These are phyloP conservation scores for Verbascum thapsus DNA, from an alignment of 257 asterid species.

Conservation along the genomic window DNA sequence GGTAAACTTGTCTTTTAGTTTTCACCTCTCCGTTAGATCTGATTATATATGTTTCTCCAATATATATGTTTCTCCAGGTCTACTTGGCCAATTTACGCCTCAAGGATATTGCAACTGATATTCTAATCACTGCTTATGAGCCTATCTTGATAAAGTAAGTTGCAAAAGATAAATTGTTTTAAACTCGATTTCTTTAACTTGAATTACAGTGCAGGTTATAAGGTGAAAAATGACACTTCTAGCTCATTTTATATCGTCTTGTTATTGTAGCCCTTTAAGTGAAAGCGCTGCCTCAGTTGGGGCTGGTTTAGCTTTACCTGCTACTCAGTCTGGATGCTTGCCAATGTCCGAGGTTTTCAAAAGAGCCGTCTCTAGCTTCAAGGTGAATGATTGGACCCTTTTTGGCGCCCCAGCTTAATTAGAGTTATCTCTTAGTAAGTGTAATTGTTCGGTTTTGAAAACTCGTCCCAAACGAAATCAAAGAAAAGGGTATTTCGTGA, in stretches of 20 bases:
- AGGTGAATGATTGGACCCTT: conserved; percentile 81
- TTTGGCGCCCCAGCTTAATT: conserved; percentile 55
- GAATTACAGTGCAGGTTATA: not conserved
- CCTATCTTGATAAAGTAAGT: conserved; percentile 81
- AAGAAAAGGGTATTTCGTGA: no score
- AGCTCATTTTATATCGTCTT: conserved; percentile 18
- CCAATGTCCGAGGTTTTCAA: conserved; percentile 82
- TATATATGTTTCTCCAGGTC: conserved; percentile 63
- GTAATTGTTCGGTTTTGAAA: not conserved
- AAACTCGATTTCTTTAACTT: not conserved
- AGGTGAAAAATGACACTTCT: not conserved
- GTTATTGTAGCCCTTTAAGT: conserved; percentile 65
- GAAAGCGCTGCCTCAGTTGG: conserved; percentile 77
- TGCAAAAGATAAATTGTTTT: not conserved
- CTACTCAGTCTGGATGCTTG: conserved; percentile 61
- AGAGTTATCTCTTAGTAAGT: not conserved
- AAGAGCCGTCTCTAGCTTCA: conserved; percentile 69
- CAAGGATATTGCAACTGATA: conserved; percentile 80
- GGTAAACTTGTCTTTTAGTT: conserved; percentile 42
- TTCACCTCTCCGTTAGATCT: conserved; percentile 11
- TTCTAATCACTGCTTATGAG: conserved; percentile 83
- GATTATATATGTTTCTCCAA: no score
- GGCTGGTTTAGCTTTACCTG: conserved; percentile 75
- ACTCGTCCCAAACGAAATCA: not conserved
- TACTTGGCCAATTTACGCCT: conserved; percentile 88